These are phyloP conservation scores for Globisporangium abappressorium DNA, from an alignment of 352 stramenopile genomes.

Conservation along the genomic window DNA sequence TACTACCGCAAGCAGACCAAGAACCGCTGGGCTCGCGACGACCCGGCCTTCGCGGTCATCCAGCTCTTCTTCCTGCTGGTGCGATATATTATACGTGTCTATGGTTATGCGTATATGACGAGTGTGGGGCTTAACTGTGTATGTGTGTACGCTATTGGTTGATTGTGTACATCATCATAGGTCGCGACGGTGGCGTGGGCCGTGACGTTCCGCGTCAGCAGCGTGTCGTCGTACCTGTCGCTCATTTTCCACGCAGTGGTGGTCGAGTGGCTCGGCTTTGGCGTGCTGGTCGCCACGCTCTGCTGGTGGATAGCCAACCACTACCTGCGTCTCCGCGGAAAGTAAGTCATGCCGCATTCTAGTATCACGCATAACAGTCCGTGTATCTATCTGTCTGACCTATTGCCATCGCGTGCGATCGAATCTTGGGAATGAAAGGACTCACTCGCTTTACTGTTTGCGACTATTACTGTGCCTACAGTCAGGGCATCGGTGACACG, in stretches of 20 bases:
- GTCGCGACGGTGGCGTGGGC: constrained; percentile 73
- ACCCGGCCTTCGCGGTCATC: constrained; percentile 96
- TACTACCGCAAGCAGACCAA: constrained; percentile 95
- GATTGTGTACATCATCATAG: constrained; percentile 5
- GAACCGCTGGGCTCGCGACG: constrained; percentile 98
- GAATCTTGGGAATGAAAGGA: neutral
- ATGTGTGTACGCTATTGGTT: neutral
- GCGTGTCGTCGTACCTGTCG: constrained; percentile 43
- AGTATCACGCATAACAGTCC: too few relatives aligned
- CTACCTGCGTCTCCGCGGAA: constrained; percentile 44
- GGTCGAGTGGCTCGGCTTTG: constrained; percentile 81
- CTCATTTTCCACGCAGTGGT: constrained; percentile 76
- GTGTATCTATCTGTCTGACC: neutral
- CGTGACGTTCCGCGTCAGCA: constrained; percentile 70
- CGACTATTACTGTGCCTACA: constrained; percentile 10
- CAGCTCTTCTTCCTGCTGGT: constrained; percentile 91
- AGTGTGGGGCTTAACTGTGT: neutral
- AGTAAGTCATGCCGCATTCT: neutral
- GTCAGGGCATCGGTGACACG: constrained; percentile 66
- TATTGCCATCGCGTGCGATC: neutral
- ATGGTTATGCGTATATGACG: neutral
- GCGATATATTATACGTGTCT: neutral
- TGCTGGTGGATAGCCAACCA: constrained; percentile 80
- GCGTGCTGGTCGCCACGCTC: constrained; percentile 62
- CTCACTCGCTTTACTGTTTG: neutral